A percentile compares a stretch with the other conserved stretches of the same genome.
Conservation (phyloP, 768 basidiomycete species). For the Kwoniella bestiolae region DNA sequence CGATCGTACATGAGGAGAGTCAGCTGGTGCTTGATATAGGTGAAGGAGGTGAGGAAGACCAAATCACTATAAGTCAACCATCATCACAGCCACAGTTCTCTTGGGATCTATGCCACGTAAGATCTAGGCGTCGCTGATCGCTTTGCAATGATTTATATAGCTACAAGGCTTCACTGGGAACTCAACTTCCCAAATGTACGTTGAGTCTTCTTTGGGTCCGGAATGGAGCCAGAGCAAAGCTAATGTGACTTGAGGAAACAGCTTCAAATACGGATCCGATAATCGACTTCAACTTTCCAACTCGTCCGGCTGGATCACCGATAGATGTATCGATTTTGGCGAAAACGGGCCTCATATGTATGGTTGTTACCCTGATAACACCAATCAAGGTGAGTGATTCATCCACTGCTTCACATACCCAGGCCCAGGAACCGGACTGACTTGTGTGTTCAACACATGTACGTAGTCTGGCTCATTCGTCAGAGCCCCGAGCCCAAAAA, state of each 20-base stretch:
- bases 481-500: neutral
- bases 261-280: constrained; percentile 8
- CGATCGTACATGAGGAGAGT: neutral
- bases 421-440: neutral
- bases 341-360: constrained; percentile 7
- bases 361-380: constrained; percentile 9
- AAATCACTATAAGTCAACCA: neutral
- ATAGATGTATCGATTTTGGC: constrained; percentile 9
- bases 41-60: neutral
- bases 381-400: constrained; percentile 8
- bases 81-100: no score
- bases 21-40: neutral
- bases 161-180: constrained; percentile 1
- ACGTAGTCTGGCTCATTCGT: constrained; percentile 9
- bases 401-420: no score
- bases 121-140: neutral
- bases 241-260: neutral
- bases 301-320: neutral
- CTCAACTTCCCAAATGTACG: neutral
- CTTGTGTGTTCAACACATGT: neutral
- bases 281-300: neutral
- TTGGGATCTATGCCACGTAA: neutral
- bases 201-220: no score
- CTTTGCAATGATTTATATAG: neutral
- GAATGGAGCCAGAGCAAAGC: no score